These are phyloP conservation scores for Phyllosticta capitalensis DNA, from an alignment of 2,329 filamentous ascomycete genomes.

Conservation along the genomic window DNA sequence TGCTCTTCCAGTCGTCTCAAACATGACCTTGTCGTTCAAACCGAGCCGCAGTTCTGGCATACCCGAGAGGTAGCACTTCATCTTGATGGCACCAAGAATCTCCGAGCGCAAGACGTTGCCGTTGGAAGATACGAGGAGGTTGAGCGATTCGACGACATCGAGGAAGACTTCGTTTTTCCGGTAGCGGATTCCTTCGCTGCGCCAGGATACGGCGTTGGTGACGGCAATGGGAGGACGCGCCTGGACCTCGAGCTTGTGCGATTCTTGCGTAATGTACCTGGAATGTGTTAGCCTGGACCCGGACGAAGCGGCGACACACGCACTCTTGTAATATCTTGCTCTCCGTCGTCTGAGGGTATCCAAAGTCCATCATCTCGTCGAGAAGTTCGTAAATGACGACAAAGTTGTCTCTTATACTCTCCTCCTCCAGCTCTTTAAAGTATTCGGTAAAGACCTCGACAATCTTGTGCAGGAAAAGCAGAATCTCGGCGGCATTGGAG, in stretches of 20 bases:
- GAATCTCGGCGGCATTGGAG: constrained; percentile 95
- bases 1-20: constrained; percentile 89
- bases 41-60: constrained; percentile 95
- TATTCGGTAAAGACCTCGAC: constrained; percentile 99
- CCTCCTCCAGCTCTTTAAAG: constrained; percentile 97
- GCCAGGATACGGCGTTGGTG: constrained; percentile 96
- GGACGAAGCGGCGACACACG: constrained; percentile 14
- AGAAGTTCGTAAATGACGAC: constrained; percentile 98
- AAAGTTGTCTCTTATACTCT: constrained; percentile 98
- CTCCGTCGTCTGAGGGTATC: constrained; percentile 96
- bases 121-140: constrained; percentile 85
- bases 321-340: constrained; percentile 94
- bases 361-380: constrained; percentile 99
- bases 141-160: constrained; percentile 92
- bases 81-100: constrained; percentile 94
- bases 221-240: constrained; percentile 94
- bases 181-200: constrained; percentile 94
- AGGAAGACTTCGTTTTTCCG: constrained; percentile 99
- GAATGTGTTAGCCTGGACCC: neutral
- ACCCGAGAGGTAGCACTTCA: constrained; percentile 98
- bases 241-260: constrained; percentile 95
- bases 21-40: constrained; percentile 99
- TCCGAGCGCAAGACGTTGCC: constrained; percentile 94
- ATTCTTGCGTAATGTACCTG: constrained; percentile 94
- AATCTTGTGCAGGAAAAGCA: constrained; percentile 94